Base-by-base conservation (phyloP, 164 flowering plant genomes). In the Vitis vinifera region DNA sequence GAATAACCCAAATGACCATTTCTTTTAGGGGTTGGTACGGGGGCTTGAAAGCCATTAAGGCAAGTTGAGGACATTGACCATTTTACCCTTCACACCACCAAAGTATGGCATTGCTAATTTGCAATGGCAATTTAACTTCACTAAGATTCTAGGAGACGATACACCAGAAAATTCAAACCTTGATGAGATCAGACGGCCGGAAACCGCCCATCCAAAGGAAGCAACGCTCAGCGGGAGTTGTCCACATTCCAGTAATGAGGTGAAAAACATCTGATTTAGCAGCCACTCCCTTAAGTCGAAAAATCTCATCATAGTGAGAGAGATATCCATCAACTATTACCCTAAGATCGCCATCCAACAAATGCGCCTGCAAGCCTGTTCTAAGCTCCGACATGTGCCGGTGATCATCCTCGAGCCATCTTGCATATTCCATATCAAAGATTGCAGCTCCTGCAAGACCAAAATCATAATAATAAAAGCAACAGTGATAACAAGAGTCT, bases 201-300 rank as follows among this genome's bases (percentile, higher is more conserved):
- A 96, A 96, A n/a, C 98, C 99, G 2, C 97, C 98, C 92, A 96
- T 91, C 99, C 98, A 96, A 3, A 93, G 91, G 83, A 96, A 96
- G 79, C 97, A 96, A 2, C 99, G 95, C 73, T 96, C 99, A 0
- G 97, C 95, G 0, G 98, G 94, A 44, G 95, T 84, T 0, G 85
- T 76, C 99, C 99, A 96, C 91, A 90, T 87, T 50, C 99, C 99
- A 3, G 91, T 89, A 11, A 91, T 83, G 57, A 96, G 87, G 70
- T 93, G 98, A 67, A 96, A 91, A 51, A 92, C 89, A 65, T 96
- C 99, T 1, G 98, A 67, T 65, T 91, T 93, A 2, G 98, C 95
- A 1, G 98, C 95, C 27, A 78, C 75, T 0, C 81, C 88, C 69
- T 89, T 93, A 29, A 96, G 85, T 55, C 81, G 85, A 86, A 96